phyloP scores from a whole-genome alignment of 371 early-diverging fungal species.

The Haplosporangium sp. region DNA sequence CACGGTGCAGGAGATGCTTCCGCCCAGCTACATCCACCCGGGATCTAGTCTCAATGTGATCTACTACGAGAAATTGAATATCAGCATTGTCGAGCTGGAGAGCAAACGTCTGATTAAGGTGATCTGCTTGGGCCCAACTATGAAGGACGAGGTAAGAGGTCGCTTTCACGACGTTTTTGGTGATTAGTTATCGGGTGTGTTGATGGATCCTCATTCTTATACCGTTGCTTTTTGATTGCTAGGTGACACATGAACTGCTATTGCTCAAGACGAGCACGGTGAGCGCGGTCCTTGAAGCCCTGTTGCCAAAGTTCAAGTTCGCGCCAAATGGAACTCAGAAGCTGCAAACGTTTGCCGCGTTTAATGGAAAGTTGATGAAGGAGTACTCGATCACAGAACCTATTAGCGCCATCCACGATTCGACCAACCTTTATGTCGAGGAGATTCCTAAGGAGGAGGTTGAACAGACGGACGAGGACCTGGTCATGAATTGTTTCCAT shows the following conservation, averaged over 20 bases:
- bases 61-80: constrained; percentile 86
- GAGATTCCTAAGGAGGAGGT: constrained; percentile 75
- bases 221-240: constrained; percentile 16
- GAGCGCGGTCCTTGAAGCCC: constrained; percentile 67
- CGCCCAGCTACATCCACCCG: constrained; percentile 33
- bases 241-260: constrained; percentile 61
- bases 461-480: constrained; percentile 57
- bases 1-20: constrained; percentile 74
- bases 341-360: constrained; percentile 60
- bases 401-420: constrained; percentile 52
- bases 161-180: constrained; percentile 10
- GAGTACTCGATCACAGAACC: constrained; percentile 56
- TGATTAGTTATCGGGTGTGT: not conserved
- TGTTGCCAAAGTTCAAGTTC: constrained; percentile 63
- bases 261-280: constrained; percentile 69
- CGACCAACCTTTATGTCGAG: constrained; percentile 56
- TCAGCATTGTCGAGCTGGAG: constrained; percentile 85
- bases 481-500: constrained; percentile 77
- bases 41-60: constrained; percentile 51
- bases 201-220: constrained; percentile 13
- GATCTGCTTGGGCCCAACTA: constrained; percentile 62
- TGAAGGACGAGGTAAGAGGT: constrained; percentile 59
- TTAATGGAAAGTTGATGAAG: constrained; percentile 55
- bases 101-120: constrained; percentile 74
- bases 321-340: constrained; percentile 42